Base-by-base conservation (phyloP, 495 filamentous ascomycete species). In the Talaromyces stipitatus region DNA sequence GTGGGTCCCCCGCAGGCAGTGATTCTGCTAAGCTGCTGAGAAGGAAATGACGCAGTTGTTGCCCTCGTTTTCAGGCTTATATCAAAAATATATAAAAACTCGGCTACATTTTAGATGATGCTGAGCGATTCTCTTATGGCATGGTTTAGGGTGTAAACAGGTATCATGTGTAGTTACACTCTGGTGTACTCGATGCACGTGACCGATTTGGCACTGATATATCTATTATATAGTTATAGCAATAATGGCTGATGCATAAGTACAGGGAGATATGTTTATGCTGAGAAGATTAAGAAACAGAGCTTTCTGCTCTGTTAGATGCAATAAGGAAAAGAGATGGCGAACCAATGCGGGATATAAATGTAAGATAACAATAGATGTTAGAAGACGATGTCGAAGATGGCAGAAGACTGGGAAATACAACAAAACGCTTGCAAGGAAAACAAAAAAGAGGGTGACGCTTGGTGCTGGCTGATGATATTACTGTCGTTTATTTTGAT, bases 331-430 rank as follows among this genome's bases (percentile, higher is more conserved):
- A 48, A 48, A 26, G 3, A 48, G 24, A 48, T 48, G 24, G 22
- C 24, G 48, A 51, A 51, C 48, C 48, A 30, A 51, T 51, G 48
- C 48, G 48, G 48, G 48, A 51, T 51, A 51, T 51, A 28, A 30
- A 51, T 18, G 48, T 12, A 30, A 26, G 23, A 47, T 47, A 47
- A 47, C 22, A 9, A 47, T 47, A 23, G 22, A 47, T 47, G 4
- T 47, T 1, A 9, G 22, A 26, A 47, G 4, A 26, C 18, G 43
- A 47, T 47, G 43, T n/a, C 23, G 22, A 30, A 30, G 16, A 51
- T 45, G 0, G 14, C 18, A 20, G n/a, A 4, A 24, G 27, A 14
- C 16, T 51, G 7, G 20, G 8, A 51, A 51, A 29, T 8, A 18
- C 14, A 18, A 51, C 27, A 12, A 51, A 51, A 51, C 27, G 24